Percentiles rank a stretch among this genome's conserved stretches.
These are phyloP conservation scores for Setomelanomma holmii DNA, from an alignment of 2,329 filamentous ascomycete species.

Conservation along the genomic window DNA sequence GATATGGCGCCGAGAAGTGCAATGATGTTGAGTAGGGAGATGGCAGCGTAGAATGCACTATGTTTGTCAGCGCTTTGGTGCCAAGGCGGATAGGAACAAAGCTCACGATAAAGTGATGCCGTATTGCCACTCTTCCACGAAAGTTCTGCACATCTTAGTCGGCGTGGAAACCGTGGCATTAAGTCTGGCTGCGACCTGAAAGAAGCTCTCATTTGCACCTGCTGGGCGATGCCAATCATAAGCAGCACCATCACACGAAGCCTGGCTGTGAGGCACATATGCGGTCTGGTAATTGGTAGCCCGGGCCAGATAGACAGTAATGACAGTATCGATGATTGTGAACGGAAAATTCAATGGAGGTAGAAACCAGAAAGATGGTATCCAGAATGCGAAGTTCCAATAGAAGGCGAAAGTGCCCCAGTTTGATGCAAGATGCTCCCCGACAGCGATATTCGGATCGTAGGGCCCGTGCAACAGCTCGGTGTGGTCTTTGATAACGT, in stretches of 20 bases:
- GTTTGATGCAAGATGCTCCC: conserved; percentile 14
- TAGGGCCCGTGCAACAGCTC: conserved; percentile 22
- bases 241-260: conserved; percentile 3
- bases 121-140: conserved; percentile 31
- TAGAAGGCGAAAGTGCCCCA: conserved; percentile 10
- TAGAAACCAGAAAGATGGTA: conserved; percentile 3
- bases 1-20: conserved; percentile 6
- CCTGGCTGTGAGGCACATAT: conserved; percentile 11
- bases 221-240: conserved; percentile 7
- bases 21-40: conserved; percentile 18
- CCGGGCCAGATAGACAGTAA: conserved; percentile 9
- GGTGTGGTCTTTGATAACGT: conserved; percentile 10
- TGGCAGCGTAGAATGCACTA: conserved; percentile 19
- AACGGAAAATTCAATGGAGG: conserved; percentile 19
- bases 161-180: conserved; percentile 25
- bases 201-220: conserved; percentile 38
- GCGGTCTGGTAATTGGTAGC: conserved; percentile 12
- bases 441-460: conserved; percentile 5
- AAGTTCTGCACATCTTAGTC: conserved; percentile 28
- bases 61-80: not conserved
- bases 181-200: conserved; percentile 29
- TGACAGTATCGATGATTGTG: conserved; percentile 6
- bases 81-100: not conserved
- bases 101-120: conserved; percentile 27
- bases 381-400: conserved; percentile 10